Base-by-base conservation (phyloP, 148 eudicot species). In the Chenopodium formosanum region DNA sequence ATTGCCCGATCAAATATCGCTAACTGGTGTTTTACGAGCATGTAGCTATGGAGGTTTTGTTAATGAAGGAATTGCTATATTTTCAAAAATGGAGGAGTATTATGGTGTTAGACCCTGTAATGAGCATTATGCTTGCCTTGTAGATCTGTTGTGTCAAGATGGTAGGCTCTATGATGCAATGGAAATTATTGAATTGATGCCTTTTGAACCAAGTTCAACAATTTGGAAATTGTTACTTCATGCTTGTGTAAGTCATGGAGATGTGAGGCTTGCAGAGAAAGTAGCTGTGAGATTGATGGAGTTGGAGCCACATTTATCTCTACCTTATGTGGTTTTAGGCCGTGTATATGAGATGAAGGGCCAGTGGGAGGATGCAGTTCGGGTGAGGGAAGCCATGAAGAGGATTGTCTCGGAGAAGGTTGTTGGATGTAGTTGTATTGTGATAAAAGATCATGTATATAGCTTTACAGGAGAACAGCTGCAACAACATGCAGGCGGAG, bases 301-400 rank as follows among this genome's bases (percentile, higher is more conserved):
- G 83, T 82, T 82, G 79, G 90, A 92, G 80, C 93, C 96, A 25
- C 70, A 78, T 16, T 85, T 83, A 58, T 88, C 87, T 31, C 82
- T 94, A 31, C 92, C 97, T 62, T 92, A 86, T 82, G 65, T 86
- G 79, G 84, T 91, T 47, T 78, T 94, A 85, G 85, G 89, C 68
- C 89, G 80, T 56, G 88, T 87, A 37, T 92, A 92, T 83, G 95
- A 91, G 73, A 82, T 79, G 79, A 87, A 86, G 83, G 93, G 92
- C 37, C 91, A 80, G 85, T 94, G 97, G 97, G 98, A 94, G 83
- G 89, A 95, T 69, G 67, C 85, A 74, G 92, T 91, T 67, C 90
- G 94, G 20, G 91, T 94, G 80, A 92, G 79, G 78, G 86, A 86
- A 83, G 40, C 80, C 78, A 90, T 91, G 94, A 82, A 87, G 77